These are phyloP conservation scores for Ceratocystis lukuohia DNA, from an alignment of 2,329 filamentous ascomycete genomes.

Conservation along the genomic window DNA sequence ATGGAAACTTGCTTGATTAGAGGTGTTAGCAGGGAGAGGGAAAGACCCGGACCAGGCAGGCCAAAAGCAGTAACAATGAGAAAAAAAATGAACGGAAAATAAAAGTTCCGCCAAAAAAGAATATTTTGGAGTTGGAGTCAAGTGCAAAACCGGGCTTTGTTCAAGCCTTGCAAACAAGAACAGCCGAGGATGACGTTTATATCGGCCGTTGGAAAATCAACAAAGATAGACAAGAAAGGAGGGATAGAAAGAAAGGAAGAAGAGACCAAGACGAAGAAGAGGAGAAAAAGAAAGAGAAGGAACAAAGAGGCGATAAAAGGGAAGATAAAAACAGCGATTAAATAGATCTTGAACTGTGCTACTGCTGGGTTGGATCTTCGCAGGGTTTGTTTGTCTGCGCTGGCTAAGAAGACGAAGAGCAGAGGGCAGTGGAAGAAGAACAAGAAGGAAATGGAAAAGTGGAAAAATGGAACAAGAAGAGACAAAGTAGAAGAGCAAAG, in stretches of 20 bases:
- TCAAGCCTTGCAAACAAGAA: not conserved
- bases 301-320: not conserved
- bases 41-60: not conserved
- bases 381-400: not conserved
- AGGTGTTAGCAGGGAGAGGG: not conserved
- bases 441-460: not conserved
- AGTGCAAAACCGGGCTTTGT: not conserved
- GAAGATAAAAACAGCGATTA: not conserved
- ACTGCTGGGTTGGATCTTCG: not conserved
- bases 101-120: not conserved
- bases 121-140: not conserved
- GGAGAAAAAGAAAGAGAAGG: not conserved
- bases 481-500: not conserved
- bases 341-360: not conserved
- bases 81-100: not conserved
- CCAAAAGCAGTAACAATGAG: not conserved
- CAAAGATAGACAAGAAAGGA: not conserved
- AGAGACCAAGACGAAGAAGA: not conserved
- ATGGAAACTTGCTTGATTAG: not conserved
- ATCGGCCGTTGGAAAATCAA: not conserved
- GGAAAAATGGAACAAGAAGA: not conserved
- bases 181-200: constrained; percentile 10
- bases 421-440: not conserved
- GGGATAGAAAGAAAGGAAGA: not conserved
- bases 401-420: not conserved